phyloP scores from a whole-genome alignment of 768 basidiomycete genomes.

The Boletus tylopilopsis region DNA sequence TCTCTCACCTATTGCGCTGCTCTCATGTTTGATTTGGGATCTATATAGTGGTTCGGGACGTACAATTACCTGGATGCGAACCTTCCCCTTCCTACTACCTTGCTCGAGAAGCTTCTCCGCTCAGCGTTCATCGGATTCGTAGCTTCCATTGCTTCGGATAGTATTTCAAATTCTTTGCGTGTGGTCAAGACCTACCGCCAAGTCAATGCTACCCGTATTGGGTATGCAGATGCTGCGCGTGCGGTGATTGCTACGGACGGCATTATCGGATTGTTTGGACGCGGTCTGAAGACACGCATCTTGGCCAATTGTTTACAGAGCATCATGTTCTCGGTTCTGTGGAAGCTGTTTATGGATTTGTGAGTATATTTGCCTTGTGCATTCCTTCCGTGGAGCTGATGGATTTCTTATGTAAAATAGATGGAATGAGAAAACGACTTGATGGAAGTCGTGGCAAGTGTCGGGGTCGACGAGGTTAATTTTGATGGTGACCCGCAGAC shows the following conservation, averaged over 20 bases:
- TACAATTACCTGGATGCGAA: slow-evolving; percentile 75
- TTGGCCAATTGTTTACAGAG: slow-evolving; percentile 91
- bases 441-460: neutral
- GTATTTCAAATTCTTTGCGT: slow-evolving; percentile 80
- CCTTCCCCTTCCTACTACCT: slow-evolving; percentile 54
- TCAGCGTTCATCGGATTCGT: slow-evolving; percentile 90
- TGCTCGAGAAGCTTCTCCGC: slow-evolving; percentile 60
- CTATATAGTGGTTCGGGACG: slow-evolving; percentile 69
- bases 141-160: slow-evolving; percentile 84
- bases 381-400: neutral
- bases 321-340: slow-evolving; percentile 85
- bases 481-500: neutral
- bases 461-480: neutral
- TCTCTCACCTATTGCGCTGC: neutral
- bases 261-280: slow-evolving; percentile 73
- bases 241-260: slow-evolving; percentile 78
- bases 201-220: slow-evolving; percentile 76
- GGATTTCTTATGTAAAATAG: slow-evolving; percentile 11
- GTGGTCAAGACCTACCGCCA: slow-evolving; percentile 97
- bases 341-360: slow-evolving; percentile 90
- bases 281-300: slow-evolving; percentile 87
- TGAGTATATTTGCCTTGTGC: slow-evolving; percentile 37
- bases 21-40: slow-evolving; percentile 1
- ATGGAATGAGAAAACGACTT: slow-evolving; percentile 34
- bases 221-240: slow-evolving; percentile 74